These are phyloP conservation scores for Carex myosuroides DNA, from an alignment of 176 grass and related monocot genomes.

Conservation along the genomic window DNA sequence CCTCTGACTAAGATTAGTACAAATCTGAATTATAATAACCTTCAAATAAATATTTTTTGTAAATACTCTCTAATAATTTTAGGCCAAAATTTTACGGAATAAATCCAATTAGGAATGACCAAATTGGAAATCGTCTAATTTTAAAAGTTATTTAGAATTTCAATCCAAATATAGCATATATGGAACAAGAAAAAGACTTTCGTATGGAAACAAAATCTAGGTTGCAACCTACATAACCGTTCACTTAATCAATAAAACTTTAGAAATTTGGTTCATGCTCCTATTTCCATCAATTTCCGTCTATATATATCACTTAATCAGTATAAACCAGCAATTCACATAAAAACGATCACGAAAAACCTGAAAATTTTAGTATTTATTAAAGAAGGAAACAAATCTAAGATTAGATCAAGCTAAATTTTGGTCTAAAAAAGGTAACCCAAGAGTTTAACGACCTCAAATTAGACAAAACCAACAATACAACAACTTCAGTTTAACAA, in stretches of 20 bases:
- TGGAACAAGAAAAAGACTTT: not conserved
- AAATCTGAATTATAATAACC: not conserved
- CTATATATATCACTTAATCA: not conserved
- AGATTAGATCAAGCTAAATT: not conserved
- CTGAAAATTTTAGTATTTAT: not conserved
- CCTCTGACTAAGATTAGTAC: not conserved
- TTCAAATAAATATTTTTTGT: not conserved
- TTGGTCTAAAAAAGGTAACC: not conserved
- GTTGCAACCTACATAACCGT: too few relatives aligned
- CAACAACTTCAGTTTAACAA: not conserved
- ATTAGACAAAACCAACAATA: not conserved
- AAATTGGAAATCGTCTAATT: not conserved
- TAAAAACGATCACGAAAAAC: not conserved
- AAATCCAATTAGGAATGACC: not conserved
- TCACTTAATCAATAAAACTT: not conserved
- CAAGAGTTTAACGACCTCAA: not conserved
- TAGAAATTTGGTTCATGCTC: not conserved
- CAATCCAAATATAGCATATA: not conserved
- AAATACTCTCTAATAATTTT: not conserved
- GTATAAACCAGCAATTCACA: not conserved
- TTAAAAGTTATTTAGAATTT: not conserved
- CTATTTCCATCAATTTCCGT: not conserved
- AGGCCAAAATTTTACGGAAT: not conserved
- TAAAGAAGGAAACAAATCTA: not conserved
- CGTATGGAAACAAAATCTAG: not conserved